Evolutionary conservation across 805 yeast species (phyloP).

Genomic region (Sugiyamaella lignohabitans): DNA sequence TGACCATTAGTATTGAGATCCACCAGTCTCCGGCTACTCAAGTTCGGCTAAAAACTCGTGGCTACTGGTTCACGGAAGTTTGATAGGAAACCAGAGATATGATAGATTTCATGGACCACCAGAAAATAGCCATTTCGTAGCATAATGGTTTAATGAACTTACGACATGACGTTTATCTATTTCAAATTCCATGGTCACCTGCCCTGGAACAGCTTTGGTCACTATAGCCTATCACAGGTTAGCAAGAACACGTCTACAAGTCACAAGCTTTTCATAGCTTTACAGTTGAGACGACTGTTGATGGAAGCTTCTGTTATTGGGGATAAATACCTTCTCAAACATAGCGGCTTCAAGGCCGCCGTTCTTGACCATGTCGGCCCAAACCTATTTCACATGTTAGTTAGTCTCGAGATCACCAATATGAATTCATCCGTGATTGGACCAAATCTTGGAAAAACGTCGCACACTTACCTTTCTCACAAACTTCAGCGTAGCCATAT

Average conservation of each 20-base stretch:
- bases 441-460: background rate
- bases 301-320: slow-evolving; percentile 1
- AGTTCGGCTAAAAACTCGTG: background rate
- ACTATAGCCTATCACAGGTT: slow-evolving; percentile 29
- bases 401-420: slow-evolving; percentile 12
- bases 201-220: slow-evolving; percentile 29
- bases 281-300: slow-evolving; percentile 5
- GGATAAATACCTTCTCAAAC: slow-evolving; percentile 20
- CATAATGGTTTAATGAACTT: too few relatives aligned
- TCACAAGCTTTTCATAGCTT: too few relatives aligned
- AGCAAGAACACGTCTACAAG: too few relatives aligned
- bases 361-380: slow-evolving; percentile 25
- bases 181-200: slow-evolving; percentile 29
- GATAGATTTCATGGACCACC: too few relatives aligned
- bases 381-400: too few relatives aligned
- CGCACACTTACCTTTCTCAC: slow-evolving; percentile 3
- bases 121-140: too few relatives aligned
- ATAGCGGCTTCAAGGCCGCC: slow-evolving; percentile 31
- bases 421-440: background rate
- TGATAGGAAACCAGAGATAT: background rate
- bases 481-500: slow-evolving; percentile 7
- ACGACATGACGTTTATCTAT: slow-evolving; percentile 33
- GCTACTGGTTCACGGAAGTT: background rate
- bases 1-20: too few relatives aligned
- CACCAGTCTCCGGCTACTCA: background rate